Conservation (phyloP, 106 monocot species). For the Xerophyta viscosa region DNA sequence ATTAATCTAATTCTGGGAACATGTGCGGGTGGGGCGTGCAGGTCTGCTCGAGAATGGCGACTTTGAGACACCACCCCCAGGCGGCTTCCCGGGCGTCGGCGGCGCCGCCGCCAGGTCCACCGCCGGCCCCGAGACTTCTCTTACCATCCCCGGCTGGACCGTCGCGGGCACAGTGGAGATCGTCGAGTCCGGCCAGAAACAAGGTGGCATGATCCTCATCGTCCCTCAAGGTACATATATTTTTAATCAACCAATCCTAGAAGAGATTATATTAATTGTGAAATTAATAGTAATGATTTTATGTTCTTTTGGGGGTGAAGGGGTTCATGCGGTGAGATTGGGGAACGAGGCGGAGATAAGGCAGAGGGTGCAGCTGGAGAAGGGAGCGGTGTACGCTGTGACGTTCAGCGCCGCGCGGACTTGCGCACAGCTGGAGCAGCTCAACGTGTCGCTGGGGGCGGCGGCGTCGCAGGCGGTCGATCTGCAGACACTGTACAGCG, state of each 20-base stretch:
- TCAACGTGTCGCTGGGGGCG: slow-evolving; percentile 55
- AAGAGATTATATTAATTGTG: not conserved
- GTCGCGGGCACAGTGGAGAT: slow-evolving; percentile 88
- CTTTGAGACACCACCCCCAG: slow-evolving; percentile 63
- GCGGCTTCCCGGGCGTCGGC: slow-evolving; percentile 39
- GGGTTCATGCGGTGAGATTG: slow-evolving; percentile 63
- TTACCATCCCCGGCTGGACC: slow-evolving; percentile 60
- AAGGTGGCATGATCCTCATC: slow-evolving; percentile 95
- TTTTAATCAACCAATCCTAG: not conserved
- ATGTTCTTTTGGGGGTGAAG: slow-evolving; percentile 15
- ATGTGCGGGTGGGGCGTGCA: slow-evolving; percentile 12
- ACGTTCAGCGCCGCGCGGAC: slow-evolving; percentile 93
- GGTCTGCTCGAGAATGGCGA: slow-evolving; percentile 79
- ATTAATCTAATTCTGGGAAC: not conserved
- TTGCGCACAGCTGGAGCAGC: slow-evolving; percentile 85
- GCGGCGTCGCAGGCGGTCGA: slow-evolving; percentile 45
- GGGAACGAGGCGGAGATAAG: slow-evolving; percentile 83
- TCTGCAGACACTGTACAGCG: slow-evolving; percentile 92
- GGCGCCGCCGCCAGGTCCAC: slow-evolving; percentile 4
- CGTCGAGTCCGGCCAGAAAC: slow-evolving; percentile 72
- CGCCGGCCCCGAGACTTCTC: slow-evolving; percentile 12
- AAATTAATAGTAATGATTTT: not conserved
- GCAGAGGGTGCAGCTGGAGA: slow-evolving; percentile 57
- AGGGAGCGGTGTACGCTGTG: slow-evolving; percentile 66
- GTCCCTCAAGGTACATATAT: slow-evolving; percentile 84